phyloP scores from a whole-genome alignment of 2,329 filamentous ascomycete species.

The Colletotrichum orbiculare region DNA sequence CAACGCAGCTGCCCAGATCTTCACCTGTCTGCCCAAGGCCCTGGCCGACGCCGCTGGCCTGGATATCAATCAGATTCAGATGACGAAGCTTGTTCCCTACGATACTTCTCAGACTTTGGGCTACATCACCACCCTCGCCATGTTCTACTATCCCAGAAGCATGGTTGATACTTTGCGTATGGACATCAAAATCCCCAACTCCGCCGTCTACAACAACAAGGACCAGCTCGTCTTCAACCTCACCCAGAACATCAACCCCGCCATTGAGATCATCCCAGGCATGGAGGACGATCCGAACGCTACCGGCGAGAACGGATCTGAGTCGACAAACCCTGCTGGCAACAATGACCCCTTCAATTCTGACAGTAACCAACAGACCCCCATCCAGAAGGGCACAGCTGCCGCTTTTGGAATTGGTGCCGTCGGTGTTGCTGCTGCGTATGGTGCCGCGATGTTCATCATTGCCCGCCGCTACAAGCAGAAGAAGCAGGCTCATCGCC shows the following conservation, averaged over 20 bases:
- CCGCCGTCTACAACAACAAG: slow-evolving; percentile 79
- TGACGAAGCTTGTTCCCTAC: slow-evolving; percentile 79
- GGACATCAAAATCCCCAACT: slow-evolving; percentile 77
- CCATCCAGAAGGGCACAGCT: slow-evolving; percentile 71
- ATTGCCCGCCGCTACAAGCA: slow-evolving; percentile 91
- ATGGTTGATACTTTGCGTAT: slow-evolving; percentile 75
- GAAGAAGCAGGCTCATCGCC: slow-evolving; percentile 81
- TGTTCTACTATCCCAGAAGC: slow-evolving; percentile 76
- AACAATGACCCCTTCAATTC: slow-evolving; percentile 56
- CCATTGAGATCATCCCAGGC: slow-evolving; percentile 74
- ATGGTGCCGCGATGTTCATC: slow-evolving; percentile 94
- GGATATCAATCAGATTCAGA: slow-evolving; percentile 64
- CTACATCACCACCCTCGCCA: slow-evolving; percentile 82
- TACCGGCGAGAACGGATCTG: slow-evolving; percentile 51
- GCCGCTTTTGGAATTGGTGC: slow-evolving; percentile 81
- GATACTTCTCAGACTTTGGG: slow-evolving; percentile 76
- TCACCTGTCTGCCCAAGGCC: slow-evolving; percentile 79
- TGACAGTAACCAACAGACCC: slow-evolving; percentile 60
- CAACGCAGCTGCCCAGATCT: slow-evolving; percentile 85
- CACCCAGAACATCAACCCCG: slow-evolving; percentile 84
- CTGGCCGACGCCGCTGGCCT: slow-evolving; percentile 74
- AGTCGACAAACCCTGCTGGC: slow-evolving; percentile 48
- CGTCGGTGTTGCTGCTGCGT: slow-evolving; percentile 82
- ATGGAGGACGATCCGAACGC: slow-evolving; percentile 53
- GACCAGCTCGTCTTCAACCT: slow-evolving; percentile 75